A percentile compares a stretch with the other conserved stretches of the same genome.
Evolutionary conservation across 1,284 basidiomycete genomes (phyloP).

Genomic region (Irpex sp.): DNA sequence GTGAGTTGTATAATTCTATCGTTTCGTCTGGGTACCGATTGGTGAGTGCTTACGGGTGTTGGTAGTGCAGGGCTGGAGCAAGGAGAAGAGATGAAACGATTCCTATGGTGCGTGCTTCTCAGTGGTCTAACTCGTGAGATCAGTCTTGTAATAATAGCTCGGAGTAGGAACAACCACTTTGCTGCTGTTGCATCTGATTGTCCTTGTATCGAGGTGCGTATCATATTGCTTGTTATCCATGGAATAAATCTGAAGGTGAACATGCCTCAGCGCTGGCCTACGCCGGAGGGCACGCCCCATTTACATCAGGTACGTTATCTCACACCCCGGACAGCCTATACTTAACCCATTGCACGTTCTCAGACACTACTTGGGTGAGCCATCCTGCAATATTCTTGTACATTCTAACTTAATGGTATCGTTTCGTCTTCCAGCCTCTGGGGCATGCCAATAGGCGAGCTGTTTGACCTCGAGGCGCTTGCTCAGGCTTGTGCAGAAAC

Average conservation of each 20-base stretch:
- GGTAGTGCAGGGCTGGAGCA: slow-evolving; percentile 65
- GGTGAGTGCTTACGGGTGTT: background rate
- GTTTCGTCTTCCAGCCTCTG: background rate
- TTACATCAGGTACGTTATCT: slow-evolving; percentile 51
- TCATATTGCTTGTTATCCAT: background rate
- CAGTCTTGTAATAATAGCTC: background rate
- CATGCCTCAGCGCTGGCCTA: slow-evolving; percentile 49
- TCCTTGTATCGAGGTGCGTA: slow-evolving; percentile 61
- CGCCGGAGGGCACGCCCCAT: slow-evolving; percentile 37
- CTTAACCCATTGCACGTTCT: background rate
- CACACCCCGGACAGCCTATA: background rate
- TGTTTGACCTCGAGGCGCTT: slow-evolving; percentile 66
- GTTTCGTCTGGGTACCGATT: background rate
- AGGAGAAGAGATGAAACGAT: slow-evolving; percentile 66
- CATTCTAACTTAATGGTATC: background rate
- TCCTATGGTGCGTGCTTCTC: slow-evolving; percentile 48
- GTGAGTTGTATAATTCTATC: slow-evolving; percentile 28
- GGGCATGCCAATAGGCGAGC: slow-evolving; percentile 73
- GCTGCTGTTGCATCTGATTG: slow-evolving; percentile 72
- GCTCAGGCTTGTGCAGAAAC: slow-evolving; percentile 53
- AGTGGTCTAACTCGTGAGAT: background rate
- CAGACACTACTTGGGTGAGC: slow-evolving; percentile 61
- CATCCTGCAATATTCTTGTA: background rate
- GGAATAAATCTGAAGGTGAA: background rate
- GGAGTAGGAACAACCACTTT: slow-evolving; percentile 71